Evolutionary conservation across 805 yeast genomes (phyloP).

Genomic region (Myxozyma lipomycoides): DNA sequence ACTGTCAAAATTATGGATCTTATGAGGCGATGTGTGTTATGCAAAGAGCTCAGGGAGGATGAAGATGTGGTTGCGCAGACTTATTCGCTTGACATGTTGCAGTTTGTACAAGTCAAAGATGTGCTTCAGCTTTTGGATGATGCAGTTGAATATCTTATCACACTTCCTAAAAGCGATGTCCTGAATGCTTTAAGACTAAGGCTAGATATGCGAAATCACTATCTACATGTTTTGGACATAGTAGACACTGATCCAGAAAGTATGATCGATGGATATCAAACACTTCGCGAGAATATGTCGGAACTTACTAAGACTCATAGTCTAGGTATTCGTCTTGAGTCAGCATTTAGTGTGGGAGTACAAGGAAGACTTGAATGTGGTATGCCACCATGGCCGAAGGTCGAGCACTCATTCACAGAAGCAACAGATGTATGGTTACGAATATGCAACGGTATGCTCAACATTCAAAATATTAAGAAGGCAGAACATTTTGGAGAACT

Average conservation of each 20-base stretch:
- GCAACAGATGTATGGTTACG: slow-evolving; percentile 3
- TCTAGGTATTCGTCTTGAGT: slow-evolving; percentile 1
- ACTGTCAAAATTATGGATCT: slow-evolving; percentile 14
- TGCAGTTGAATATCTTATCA: not conserved
- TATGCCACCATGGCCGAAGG: slow-evolving; percentile 24
- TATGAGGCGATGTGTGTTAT: slow-evolving; percentile 7
- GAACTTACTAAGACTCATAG: slow-evolving; percentile 2
- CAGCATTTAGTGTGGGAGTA: slow-evolving; percentile 22
- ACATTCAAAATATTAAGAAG: slow-evolving; percentile 4
- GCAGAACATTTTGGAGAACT: slow-evolving; percentile 12
- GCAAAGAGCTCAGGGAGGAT: slow-evolving; percentile 21
- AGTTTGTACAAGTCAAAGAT: slow-evolving; percentile 5
- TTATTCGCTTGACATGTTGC: slow-evolving; percentile 17
- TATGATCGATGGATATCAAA: not conserved
- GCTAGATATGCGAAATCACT: not conserved
- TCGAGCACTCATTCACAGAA: slow-evolving; percentile 1
- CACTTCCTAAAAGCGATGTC: not conserved
- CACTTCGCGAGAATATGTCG: not conserved
- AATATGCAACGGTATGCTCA: slow-evolving; percentile 1
- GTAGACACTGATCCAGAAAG: not conserved
- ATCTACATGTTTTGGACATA: not conserved
- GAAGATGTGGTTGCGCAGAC: slow-evolving; percentile 24
- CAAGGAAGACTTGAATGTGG: slow-evolving; percentile 25
- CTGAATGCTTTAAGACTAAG: not conserved
- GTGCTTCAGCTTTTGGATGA: not conserved